Conservation (phyloP, 2,329 filamentous ascomycete species). For the Tolypocladium inflatum region DNA sequence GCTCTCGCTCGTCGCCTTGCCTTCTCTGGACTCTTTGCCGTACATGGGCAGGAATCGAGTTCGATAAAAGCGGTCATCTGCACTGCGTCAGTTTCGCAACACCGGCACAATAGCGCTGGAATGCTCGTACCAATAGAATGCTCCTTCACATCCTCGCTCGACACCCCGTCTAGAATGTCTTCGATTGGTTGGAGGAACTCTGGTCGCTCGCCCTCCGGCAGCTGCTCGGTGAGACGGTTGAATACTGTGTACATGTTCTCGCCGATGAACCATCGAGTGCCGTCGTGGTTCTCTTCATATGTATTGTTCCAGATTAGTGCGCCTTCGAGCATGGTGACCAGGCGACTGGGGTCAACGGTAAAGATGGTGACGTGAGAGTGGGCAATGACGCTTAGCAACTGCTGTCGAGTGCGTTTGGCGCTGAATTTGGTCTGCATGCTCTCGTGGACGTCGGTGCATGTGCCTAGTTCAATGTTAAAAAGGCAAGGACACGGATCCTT, state of each 20-base stretch:
- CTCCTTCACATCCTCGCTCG: slow-evolving; percentile 53
- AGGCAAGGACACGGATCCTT: neutral
- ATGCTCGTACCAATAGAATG: slow-evolving; percentile 39
- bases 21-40: slow-evolving; percentile 43
- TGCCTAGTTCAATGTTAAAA: slow-evolving; percentile 26
- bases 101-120: neutral
- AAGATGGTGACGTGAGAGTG: slow-evolving; percentile 71
- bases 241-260: slow-evolving; percentile 58
- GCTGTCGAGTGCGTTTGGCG: slow-evolving; percentile 57
- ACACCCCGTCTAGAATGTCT: slow-evolving; percentile 52
- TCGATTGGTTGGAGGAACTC: slow-evolving; percentile 50
- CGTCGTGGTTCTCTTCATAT: slow-evolving; percentile 26
- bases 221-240: slow-evolving; percentile 32
- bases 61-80: slow-evolving; percentile 57
- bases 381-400: slow-evolving; percentile 62
- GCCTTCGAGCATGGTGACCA: slow-evolving; percentile 62
- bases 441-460: slow-evolving; percentile 72
- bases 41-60: slow-evolving; percentile 62
- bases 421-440: slow-evolving; percentile 58
- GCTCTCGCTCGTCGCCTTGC: slow-evolving; percentile 32
- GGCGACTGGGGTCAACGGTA: slow-evolving; percentile 53
- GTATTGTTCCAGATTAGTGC: slow-evolving; percentile 46
- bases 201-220: slow-evolving; percentile 32
- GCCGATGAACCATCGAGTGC: slow-evolving; percentile 44
- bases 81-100: neutral